Conservation (phyloP, 805 yeast species). For the Kuraishia hungarica region DNA sequence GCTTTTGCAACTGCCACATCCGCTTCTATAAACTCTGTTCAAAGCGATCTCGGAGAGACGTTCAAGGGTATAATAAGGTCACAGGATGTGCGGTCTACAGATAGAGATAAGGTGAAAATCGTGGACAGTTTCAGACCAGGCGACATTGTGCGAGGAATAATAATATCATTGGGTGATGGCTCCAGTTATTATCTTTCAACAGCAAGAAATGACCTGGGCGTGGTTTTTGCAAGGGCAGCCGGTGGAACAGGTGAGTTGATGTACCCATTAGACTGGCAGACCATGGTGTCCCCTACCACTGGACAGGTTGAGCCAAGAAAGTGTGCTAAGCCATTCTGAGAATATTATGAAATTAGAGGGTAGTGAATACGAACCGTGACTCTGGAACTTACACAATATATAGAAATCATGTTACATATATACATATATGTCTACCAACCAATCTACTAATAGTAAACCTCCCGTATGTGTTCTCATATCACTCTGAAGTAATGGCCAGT, state of each 20-base stretch:
- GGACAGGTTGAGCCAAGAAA: conserved; percentile 76
- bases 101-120: conserved; percentile 78
- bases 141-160: conserved; percentile 79
- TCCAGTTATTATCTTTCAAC: conserved; percentile 83
- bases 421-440: neutral
- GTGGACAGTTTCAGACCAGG: conserved; percentile 82
- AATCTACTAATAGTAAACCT: too few species aligned
- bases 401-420: neutral
- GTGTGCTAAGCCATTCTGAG: conserved; percentile 79
- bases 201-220: conserved; percentile 88
- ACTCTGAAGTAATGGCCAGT: neutral
- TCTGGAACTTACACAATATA: too few species aligned
- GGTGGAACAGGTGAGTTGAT: conserved; percentile 65
- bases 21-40: conserved; percentile 32
- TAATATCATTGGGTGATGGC: conserved; percentile 91
- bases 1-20: conserved; percentile 28
- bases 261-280: conserved; percentile 94
- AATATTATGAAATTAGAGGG: neutral
- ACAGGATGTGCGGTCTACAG: conserved; percentile 87
- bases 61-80: conserved; percentile 80
- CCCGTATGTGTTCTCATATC: too few species aligned
- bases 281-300: conserved; percentile 72
- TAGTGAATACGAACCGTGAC: neutral
- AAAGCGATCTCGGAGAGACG: conserved; percentile 76
- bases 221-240: conserved; percentile 73